Evolutionary conservation across 768 basidiomycete species (phyloP), one percentile per base, ranked within the genome.

Genomic region (Mycena venus): DNA sequence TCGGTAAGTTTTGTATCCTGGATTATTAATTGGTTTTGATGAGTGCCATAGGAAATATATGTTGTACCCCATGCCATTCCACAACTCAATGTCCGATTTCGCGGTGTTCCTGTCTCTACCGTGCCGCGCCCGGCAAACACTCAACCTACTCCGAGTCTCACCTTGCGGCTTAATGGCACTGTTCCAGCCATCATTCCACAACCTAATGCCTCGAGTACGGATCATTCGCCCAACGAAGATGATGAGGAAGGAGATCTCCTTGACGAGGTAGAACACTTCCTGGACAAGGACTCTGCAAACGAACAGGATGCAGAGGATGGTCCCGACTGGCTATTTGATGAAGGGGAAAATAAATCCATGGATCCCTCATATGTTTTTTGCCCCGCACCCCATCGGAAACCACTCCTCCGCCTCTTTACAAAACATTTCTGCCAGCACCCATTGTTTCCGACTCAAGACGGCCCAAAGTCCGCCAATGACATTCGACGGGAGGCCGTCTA

Each of bases 391-490:
- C 84, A 85, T 65, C 75, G 81, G 14, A 58, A 76, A 23, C 73
- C 72, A 12, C 15, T 83, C 5, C 74, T 83, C 2, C 78, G 74
- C 7, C 40, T 84, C 0, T 82, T 83, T 56, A 79, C 79, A 2
- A 78, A 78, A 34, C 83, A 84, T 66, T 83, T 82, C 63, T 80
- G 75, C 29, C 80, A 80, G 70, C 81, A 84, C 61, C 75, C 81
- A 2, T 15, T 75, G 2, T 79, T 83, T 60, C 73, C 78, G 6
- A 79, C 80, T 36, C 71, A 75, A 1, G 60, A 76, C 55, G 78
- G 77, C 14, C 59, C 59, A 21, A 34, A 38, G 6, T 70, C 76
- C 4, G 62, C 78, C 12, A 72, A 70, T n/a, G 64, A 81, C 29
- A 84, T 84, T n/a, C 73, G 75, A 1, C 11, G 56, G 0, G 68